Evolutionary conservation across 2,329 filamentous ascomycete species (phyloP).

Genomic region (Calcarisporium arbuscula): DNA sequence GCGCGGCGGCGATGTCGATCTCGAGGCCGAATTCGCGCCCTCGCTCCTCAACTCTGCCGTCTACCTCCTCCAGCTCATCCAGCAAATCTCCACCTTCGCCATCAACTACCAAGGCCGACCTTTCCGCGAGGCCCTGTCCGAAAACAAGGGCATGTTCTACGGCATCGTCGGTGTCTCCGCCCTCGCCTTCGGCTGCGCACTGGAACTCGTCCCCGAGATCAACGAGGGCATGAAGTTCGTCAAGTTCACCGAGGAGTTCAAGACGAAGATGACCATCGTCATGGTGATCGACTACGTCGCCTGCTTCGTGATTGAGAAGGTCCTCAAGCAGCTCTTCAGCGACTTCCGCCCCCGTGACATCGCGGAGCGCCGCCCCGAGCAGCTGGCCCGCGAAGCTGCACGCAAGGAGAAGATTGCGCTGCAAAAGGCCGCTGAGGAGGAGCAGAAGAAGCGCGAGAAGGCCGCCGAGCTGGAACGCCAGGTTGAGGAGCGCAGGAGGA

Average conservation of each 20-base stretch:
- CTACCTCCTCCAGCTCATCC: constrained; percentile 94
- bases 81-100: constrained; percentile 97
- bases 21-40: constrained; percentile 90
- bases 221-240: constrained; percentile 92
- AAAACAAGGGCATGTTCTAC: constrained; percentile 98
- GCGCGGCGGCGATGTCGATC: constrained; percentile 61
- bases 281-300: constrained; percentile 86
- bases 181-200: constrained; percentile 90
- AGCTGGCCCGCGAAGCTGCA: constrained; percentile 68
- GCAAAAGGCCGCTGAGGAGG: constrained; percentile 42
- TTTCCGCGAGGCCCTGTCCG: constrained; percentile 90
- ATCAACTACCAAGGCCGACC: constrained; percentile 99
- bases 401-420: constrained; percentile 56
- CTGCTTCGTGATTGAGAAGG: constrained; percentile 83
- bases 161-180: constrained; percentile 84
- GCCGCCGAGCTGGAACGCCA: constrained; percentile 54
- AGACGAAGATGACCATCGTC: constrained; percentile 70
- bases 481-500: constrained; percentile 43
- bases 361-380: constrained; percentile 76
- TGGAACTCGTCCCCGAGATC: constrained; percentile 91
- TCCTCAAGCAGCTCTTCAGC: constrained; percentile 78
- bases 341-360: constrained; percentile 95
- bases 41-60: constrained; percentile 94
- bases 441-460: constrained; percentile 48
- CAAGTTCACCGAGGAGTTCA: constrained; percentile 84